Evolutionary conservation across 2,329 filamentous ascomycete species (phyloP), one percentile per base, ranked within the genome.

Genomic region (Dothistroma pini): DNA sequence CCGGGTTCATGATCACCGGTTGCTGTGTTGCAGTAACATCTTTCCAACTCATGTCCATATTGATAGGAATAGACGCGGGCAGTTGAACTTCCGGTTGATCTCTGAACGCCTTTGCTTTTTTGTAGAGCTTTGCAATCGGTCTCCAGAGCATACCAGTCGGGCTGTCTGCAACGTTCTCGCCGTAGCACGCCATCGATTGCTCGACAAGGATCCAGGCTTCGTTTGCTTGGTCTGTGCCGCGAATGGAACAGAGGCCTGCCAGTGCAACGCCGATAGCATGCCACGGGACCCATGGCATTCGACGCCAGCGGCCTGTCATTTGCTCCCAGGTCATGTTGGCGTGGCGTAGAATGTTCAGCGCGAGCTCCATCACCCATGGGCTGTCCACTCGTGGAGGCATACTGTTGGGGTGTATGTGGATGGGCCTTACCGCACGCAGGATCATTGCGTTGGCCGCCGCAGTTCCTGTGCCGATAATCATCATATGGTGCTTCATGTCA

Each of bases 251-350:
- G 22, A 84, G 74, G 63, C 83, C 81, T 0, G 81, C 81, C 14
- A 84, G 71, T 1, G 80, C 77, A 7, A 84, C 81, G 1, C 82
- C 81, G 0, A 84, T 72, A 8, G 81, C 78, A 64, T 84, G 82
- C 83, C 83, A 84, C 60, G 83, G 82, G 14, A 83, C 78, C 69
- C 82, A 84, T 0, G 77, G 74, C 76, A 81, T 81, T 79, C 82
- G 84, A 21, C 70, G 69, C 70, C 78, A 83, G 2, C 76, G 71
- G 12, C 75, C 73, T 29, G 68, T 69, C 41, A 72, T 62, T 51
- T 67, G 63, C 21, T 75, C 73, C 58, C 60, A 64, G 25, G 65
- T 41, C 11, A 54, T 44, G 25, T 65, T 54, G 12, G 57, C 56
- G 38, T 66, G 62, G 7, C 82, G 78, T 55, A 84, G 76, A 54